Conservation (phyloP, 164 flowering plant genomes). For the Malania oleifera region DNA sequence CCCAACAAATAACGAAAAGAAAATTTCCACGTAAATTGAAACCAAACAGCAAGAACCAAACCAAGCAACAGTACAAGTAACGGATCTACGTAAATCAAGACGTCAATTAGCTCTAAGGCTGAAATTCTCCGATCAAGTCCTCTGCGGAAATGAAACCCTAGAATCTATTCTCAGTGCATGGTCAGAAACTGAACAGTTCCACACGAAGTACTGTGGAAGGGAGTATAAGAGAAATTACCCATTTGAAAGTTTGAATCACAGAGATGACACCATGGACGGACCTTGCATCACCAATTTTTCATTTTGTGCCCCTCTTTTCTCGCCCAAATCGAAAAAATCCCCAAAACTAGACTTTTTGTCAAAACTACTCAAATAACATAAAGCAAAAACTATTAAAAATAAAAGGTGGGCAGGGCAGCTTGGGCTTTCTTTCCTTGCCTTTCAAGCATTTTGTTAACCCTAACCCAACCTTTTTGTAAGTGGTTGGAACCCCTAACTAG, state of each 20-base stretch:
- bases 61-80: background rate
- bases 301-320: constrained; percentile 20
- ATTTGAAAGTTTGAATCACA: constrained; percentile 28
- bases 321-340: constrained; percentile 27
- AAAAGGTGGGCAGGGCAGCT: background rate
- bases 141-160: constrained; percentile 22
- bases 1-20: too few relatives aligned
- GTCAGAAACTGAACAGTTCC: constrained; percentile 5
- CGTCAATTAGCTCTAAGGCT: background rate
- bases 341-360: constrained; percentile 25
- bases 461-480: constrained; percentile 9
- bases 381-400: background rate
- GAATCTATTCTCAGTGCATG: constrained; percentile 8
- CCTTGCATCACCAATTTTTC: constrained; percentile 22
- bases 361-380: constrained; percentile 16
- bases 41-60: too few relatives aligned
- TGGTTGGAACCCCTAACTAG: constrained; percentile 23
- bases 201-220: constrained; percentile 2
- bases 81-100: constrained; percentile 9
- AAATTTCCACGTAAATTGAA: too few relatives aligned
- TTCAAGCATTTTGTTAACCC: constrained; percentile 20
- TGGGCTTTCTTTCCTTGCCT: constrained; percentile 14
- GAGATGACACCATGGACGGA: constrained; percentile 34
- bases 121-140: background rate
- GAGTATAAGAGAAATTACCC: constrained; percentile 16